phyloP scores from a whole-genome alignment of 768 basidiomycete genomes.

The Omphalotus guepiniiformis region DNA sequence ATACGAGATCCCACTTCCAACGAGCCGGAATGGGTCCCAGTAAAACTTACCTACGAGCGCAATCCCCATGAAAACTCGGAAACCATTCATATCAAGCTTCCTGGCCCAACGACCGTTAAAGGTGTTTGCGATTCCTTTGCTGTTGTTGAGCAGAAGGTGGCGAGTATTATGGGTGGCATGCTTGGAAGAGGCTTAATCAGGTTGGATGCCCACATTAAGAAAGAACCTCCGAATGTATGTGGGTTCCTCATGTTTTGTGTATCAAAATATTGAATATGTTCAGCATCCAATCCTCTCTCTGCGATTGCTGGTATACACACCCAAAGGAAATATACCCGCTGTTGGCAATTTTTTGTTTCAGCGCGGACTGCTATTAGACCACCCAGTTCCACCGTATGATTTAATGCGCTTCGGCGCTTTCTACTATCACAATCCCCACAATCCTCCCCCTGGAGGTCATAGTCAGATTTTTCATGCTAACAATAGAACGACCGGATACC shows the following conservation, averaged over 20 bases:
- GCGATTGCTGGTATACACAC: conserved; percentile 87
- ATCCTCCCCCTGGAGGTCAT: conserved; percentile 69
- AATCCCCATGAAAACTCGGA: conserved; percentile 56
- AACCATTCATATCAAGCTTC: conserved; percentile 76
- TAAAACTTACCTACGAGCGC: conserved; percentile 70
- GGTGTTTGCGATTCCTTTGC: conserved; percentile 66
- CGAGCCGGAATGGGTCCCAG: conserved; percentile 63
- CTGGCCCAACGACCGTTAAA: conserved; percentile 52
- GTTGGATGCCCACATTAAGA: conserved; percentile 71
- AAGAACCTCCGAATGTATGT: conserved; percentile 60
- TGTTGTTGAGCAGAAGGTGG: conserved; percentile 84
- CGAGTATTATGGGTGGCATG: conserved; percentile 76
- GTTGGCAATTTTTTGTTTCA: conserved; percentile 75
- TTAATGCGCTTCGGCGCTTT: conserved; percentile 52
- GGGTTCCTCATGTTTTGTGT: conserved; percentile 14
- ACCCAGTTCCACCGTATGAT: conserved; percentile 71
- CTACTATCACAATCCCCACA: conserved; percentile 88
- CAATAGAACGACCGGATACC: conserved; percentile 34
- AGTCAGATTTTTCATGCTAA: conserved; percentile 35
- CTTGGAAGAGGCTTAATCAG: conserved; percentile 80
- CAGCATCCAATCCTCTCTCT: conserved; percentile 82
- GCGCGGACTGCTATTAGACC: conserved; percentile 68
- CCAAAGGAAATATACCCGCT: conserved; percentile 85
- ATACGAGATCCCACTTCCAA: conserved; percentile 35
- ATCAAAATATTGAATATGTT: conserved; percentile 14